Evolutionary conservation across 345 rosid species (phyloP).

Genomic region (Nasturtium officinale): DNA sequence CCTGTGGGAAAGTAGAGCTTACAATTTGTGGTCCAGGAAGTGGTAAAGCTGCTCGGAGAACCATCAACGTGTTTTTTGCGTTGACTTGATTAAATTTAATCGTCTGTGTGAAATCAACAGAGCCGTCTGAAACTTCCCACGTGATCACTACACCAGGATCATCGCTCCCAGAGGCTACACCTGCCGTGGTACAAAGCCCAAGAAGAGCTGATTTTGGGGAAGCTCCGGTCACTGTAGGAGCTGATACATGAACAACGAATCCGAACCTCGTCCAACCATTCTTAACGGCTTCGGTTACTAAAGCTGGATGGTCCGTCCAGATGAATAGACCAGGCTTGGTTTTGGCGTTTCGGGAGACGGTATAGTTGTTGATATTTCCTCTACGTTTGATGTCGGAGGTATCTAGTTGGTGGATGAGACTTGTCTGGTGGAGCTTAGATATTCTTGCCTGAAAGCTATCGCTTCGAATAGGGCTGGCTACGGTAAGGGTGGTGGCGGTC

Average conservation of each 20-base stretch:
- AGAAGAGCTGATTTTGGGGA: slow-evolving; percentile 46
- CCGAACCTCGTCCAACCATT: slow-evolving; percentile 92
- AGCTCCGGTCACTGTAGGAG: slow-evolving; percentile 45
- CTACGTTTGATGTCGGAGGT: slow-evolving; percentile 51
- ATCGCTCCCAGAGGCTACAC: slow-evolving; percentile 16
- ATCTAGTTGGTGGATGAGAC: slow-evolving; percentile 48
- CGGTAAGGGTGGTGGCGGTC: slow-evolving; percentile 33
- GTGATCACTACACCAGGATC: slow-evolving; percentile 57
- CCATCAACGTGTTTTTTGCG: slow-evolving; percentile 48
- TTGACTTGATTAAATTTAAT: slow-evolving; percentile 58
- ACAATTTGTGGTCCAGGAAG: slow-evolving; percentile 85
- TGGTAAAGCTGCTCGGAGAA: slow-evolving; percentile 74
- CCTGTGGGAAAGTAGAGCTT: slow-evolving; percentile 84
- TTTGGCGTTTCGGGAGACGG: slow-evolving; percentile 48
- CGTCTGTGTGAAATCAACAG: slow-evolving; percentile 76
- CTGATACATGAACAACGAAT: slow-evolving; percentile 48
- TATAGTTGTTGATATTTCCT: slow-evolving; percentile 46
- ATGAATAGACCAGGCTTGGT: slow-evolving; percentile 53
- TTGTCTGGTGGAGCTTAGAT: slow-evolving; percentile 59
- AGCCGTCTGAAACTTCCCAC: slow-evolving; percentile 87
- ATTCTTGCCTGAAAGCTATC: slow-evolving; percentile 57
- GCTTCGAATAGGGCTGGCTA: slow-evolving; percentile 17
- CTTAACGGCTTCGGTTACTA: slow-evolving; percentile 72
- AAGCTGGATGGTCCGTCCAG: slow-evolving; percentile 81
- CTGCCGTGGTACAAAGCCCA: slow-evolving; percentile 58